A percentile compares a stretch with the other conserved stretches of the same genome.
Conservation (phyloP, 495 filamentous ascomycete species). For the Evernia prunastri region DNA sequence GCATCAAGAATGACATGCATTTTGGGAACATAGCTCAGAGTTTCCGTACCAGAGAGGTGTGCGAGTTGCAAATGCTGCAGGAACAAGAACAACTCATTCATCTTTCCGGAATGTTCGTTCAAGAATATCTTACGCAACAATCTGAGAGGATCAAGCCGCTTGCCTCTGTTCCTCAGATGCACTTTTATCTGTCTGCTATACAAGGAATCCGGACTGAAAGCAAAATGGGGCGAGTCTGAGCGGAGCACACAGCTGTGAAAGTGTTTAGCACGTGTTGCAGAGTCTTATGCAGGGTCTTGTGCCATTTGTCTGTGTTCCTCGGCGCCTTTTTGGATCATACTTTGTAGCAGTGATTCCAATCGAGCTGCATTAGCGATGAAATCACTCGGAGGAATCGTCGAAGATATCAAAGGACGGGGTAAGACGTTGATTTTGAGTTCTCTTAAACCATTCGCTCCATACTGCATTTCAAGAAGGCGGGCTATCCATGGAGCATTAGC, state of each 20-base stretch:
- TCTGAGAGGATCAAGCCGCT: background rate
- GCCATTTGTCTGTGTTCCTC: background rate
- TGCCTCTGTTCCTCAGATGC: background rate
- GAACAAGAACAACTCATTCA: background rate
- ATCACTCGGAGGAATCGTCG: background rate
- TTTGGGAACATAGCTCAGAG: background rate
- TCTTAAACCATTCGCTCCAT: constrained; percentile 21
- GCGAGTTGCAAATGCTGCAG: background rate
- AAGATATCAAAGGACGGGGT: constrained; percentile 3
- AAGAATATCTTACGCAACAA: background rate
- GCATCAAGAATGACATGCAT: background rate
- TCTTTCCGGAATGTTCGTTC: background rate
- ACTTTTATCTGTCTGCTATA: background rate
- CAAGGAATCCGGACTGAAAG: background rate
- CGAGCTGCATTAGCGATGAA: background rate
- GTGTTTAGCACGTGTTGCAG: background rate
- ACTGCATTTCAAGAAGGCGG: constrained; percentile 19
- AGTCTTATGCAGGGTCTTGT: background rate
- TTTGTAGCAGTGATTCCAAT: constrained; percentile 6
- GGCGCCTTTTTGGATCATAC: constrained; percentile 1
- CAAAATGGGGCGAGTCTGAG: background rate
- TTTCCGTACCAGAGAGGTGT: background rate
- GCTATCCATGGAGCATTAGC: constrained; percentile 19
- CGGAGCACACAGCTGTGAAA: background rate
- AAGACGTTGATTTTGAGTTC: constrained; percentile 17